phyloP scores from a whole-genome alignment of 805 yeast species.

The Candida argentea region DNA sequence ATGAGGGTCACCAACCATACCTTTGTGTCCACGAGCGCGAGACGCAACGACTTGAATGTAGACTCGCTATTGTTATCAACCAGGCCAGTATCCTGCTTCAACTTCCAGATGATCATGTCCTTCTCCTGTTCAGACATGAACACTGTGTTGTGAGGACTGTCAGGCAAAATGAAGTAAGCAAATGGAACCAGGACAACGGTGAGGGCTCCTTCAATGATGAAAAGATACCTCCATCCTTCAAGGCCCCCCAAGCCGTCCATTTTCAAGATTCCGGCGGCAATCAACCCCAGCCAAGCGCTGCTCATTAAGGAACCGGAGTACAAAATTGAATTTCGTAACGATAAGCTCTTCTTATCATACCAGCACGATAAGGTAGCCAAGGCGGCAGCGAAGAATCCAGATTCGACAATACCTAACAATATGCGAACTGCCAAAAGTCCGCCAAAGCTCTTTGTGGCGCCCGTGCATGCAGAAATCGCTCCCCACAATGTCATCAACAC shows the following conservation, averaged over 20 bases:
- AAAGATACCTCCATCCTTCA: conserved; percentile 47
- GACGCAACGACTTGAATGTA: conserved; percentile 24
- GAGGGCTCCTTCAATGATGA: conserved; percentile 45
- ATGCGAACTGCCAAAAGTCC: conserved; percentile 38
- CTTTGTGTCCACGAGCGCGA: conserved; percentile 31
- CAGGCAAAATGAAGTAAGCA: conserved; percentile 41
- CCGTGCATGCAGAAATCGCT: conserved; percentile 36
- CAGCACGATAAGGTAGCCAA: conserved; percentile 43
- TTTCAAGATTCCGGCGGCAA: conserved; percentile 42
- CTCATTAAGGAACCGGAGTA: conserved; percentile 42
- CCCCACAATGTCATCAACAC: conserved; percentile 43
- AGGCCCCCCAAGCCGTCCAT: conserved; percentile 33
- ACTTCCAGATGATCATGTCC: conserved; percentile 32
- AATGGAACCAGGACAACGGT: conserved; percentile 37
- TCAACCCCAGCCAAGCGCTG: conserved; percentile 46
- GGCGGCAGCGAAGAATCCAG: conserved; percentile 39
- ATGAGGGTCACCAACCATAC: conserved; percentile 39
- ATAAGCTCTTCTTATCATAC: conserved; percentile 42
- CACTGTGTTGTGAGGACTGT: conserved; percentile 41
- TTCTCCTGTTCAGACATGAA: conserved; percentile 35
- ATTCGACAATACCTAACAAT: conserved; percentile 37
- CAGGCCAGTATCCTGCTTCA: conserved; percentile 30
- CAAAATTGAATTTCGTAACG: conserved; percentile 39
- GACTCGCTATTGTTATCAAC: conserved; percentile 30
- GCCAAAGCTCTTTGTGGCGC: conserved; percentile 33